Percentiles rank a stretch among this genome's conserved stretches.
Evolutionary conservation across 2,329 filamentous ascomycete genomes (phyloP).

Genomic region (Aspergillus unguis): DNA sequence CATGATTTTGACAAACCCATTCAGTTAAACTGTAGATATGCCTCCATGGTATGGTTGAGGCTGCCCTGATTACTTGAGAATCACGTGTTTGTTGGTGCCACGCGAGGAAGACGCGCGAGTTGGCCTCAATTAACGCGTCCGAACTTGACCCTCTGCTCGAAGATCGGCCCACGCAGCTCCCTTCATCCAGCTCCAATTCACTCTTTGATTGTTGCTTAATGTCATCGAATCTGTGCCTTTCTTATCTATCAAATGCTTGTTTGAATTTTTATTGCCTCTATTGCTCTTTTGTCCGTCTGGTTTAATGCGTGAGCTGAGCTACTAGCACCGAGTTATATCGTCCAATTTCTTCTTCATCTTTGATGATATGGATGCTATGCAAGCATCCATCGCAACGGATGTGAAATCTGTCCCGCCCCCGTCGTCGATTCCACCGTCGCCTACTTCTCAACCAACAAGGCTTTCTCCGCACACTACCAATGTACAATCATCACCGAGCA

Average conservation of each 20-base stretch:
- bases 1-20: too few species aligned
- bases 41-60: background rate
- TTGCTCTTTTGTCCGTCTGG: background rate
- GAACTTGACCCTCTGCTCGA: background rate
- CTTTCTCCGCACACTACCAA: background rate
- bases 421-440: background rate
- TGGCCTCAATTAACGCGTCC: constrained; percentile 6
- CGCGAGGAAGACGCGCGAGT: background rate
- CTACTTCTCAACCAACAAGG: background rate
- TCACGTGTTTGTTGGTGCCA: constrained; percentile 2
- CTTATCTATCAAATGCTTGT: background rate
- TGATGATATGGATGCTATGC: background rate
- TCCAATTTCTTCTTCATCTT: too few species aligned
- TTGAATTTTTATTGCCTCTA: background rate
- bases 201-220: constrained; percentile 1
- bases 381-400: constrained; percentile 3
- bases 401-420: background rate
- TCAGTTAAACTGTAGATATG: background rate
- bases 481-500: background rate
- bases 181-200: background rate
- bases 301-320: background rate
- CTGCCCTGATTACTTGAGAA: background rate
- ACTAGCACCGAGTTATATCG: background rate
- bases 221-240: background rate
- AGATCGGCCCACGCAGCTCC: constrained; percentile 4